A percentile compares a stretch with the other conserved stretches of the same genome.
phyloP scores from a whole-genome alignment of 208 protist genomes.

The Naegleria lovaniensis region DNA sequence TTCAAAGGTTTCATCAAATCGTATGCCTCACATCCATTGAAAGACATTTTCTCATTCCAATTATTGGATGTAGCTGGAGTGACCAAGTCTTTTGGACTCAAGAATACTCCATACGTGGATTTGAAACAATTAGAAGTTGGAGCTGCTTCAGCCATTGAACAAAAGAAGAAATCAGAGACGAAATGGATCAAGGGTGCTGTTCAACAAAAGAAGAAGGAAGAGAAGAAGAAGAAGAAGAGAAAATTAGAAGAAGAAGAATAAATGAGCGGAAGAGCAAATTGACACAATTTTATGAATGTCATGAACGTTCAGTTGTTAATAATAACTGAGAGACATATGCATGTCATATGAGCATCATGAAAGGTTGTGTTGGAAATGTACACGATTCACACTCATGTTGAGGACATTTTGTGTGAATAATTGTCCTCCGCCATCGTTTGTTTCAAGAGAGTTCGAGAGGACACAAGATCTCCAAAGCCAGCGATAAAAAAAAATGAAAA shows the following conservation, averaged over 20 bases:
- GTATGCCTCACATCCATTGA: constrained; percentile 95
- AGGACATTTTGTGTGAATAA: too few relatives aligned
- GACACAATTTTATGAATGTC: too few relatives aligned
- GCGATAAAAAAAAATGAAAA: background rate
- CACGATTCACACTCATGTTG: too few relatives aligned
- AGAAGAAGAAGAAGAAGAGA: background rate
- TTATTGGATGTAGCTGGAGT: constrained; percentile 89
- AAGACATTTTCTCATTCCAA: constrained; percentile 97
- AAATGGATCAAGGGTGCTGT: constrained; percentile 14
- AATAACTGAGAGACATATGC: too few relatives aligned
- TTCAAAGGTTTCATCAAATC: constrained; percentile 95
- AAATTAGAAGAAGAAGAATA: too few relatives aligned
- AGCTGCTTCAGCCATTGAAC: background rate
- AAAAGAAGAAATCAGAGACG: background rate
- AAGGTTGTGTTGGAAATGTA: too few relatives aligned
- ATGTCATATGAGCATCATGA: too few relatives aligned
- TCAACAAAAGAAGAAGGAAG: background rate
- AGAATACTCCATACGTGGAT: constrained; percentile 75
- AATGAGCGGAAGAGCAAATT: too few relatives aligned
- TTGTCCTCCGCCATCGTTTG: too few relatives aligned
- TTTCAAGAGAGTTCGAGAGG: too few relatives aligned
- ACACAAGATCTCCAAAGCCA: too few relatives aligned
- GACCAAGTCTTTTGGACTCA: constrained; percentile 78
- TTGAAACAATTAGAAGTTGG: constrained; percentile 49
- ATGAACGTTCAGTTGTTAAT: too few relatives aligned